These are phyloP conservation scores for Magnusiomyces suaveolens DNA, from an alignment of 1,139 yeast genomes.

Conservation along the genomic window DNA sequence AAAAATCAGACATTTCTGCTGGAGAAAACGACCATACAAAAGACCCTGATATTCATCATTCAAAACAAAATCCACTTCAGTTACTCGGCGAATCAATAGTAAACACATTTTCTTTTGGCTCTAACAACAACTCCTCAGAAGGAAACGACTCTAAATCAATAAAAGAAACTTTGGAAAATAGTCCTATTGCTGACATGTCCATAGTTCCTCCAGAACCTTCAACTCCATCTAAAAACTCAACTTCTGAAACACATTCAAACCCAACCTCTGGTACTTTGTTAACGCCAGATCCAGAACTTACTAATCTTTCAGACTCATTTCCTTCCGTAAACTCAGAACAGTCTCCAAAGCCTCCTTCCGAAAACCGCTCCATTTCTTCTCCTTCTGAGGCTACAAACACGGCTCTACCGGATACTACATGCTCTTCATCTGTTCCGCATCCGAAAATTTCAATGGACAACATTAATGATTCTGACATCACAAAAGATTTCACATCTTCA, in stretches of 20 bases:
- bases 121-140: not conserved
- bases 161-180: not conserved
- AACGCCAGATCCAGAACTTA: no score
- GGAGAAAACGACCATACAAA: not conserved
- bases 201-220: not conserved
- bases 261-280: not conserved
- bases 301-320: not conserved
- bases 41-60: not conserved
- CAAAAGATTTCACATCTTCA: not conserved
- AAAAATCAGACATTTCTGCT: not conserved
- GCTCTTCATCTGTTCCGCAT: not conserved
- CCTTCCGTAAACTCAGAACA: not conserved
- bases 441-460: not conserved
- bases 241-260: not conserved
- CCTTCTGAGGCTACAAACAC: no score
- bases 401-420: not conserved
- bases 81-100: not conserved
- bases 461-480: not conserved
- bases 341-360: not conserved
- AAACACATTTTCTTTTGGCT: slow-evolving; percentile 1
- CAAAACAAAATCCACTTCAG: not conserved
- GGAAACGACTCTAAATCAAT: not conserved
- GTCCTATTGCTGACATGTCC: not conserved
- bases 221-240: not conserved
- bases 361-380: not conserved